Percentiles rank a stretch among this genome's conserved stretches.
These are phyloP conservation scores for Ganoderma sp. DNA, from an alignment of 1,284 basidiomycete genomes.

Conservation along the genomic window DNA sequence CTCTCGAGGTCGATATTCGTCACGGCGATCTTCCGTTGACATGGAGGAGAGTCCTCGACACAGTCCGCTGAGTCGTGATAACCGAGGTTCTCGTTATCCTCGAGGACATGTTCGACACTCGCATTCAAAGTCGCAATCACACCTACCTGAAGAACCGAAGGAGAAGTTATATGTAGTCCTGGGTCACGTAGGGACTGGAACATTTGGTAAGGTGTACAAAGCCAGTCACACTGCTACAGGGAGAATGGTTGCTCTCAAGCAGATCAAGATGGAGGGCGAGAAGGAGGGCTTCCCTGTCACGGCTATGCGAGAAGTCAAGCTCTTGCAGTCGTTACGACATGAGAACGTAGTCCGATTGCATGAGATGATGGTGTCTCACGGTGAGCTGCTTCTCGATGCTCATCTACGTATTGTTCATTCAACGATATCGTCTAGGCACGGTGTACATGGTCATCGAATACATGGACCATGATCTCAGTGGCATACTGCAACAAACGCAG, in stretches of 20 bases:
- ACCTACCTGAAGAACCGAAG: slow-evolving; percentile 34
- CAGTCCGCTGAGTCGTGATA: slow-evolving; percentile 4
- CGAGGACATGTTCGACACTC: slow-evolving; percentile 8
- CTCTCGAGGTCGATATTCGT: slow-evolving; percentile 4
- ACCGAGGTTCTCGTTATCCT: not conserved
- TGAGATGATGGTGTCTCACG: slow-evolving; percentile 99
- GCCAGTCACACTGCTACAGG: slow-evolving; percentile 83
- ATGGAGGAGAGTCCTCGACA: slow-evolving; percentile 23
- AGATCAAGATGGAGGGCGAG: slow-evolving; percentile 98
- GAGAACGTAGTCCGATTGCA: slow-evolving; percentile 88
- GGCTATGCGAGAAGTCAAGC: slow-evolving; percentile 98
- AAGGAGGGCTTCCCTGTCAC: slow-evolving; percentile 99
- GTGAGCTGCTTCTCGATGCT: slow-evolving; percentile 51
- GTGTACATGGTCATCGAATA: slow-evolving; percentile 99
- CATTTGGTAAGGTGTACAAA: slow-evolving; percentile 99
- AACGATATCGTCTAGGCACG: slow-evolving; percentile 61
- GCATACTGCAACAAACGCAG: slow-evolving; percentile 90
- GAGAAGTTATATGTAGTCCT: slow-evolving; percentile 86
- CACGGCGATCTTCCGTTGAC: slow-evolving; percentile 22
- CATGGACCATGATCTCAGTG: slow-evolving; percentile 98
- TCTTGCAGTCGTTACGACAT: slow-evolving; percentile 91
- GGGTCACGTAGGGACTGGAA: slow-evolving; percentile 96
- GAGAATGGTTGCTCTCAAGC: slow-evolving; percentile 88
- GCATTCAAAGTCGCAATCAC: not conserved
- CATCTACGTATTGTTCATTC: slow-evolving; percentile 1